These are phyloP conservation scores for Fraxinus pennsylvanica DNA, from an alignment of 257 asterid species.

Conservation along the genomic window DNA sequence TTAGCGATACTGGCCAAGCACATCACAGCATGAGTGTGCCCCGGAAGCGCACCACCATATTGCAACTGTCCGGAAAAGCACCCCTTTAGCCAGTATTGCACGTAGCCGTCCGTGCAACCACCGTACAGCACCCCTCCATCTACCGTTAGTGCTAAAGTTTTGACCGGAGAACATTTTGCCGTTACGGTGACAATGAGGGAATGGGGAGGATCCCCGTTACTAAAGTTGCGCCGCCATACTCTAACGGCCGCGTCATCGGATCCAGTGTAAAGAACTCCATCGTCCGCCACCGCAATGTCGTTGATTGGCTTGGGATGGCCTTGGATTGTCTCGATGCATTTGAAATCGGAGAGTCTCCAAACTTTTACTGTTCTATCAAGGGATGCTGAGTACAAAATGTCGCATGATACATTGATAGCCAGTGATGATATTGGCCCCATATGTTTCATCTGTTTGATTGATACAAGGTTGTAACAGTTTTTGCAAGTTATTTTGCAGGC, in stretches of 20 bases:
- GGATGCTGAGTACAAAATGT: conserved; percentile 76
- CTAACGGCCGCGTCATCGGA: conserved; percentile 81
- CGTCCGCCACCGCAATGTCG: conserved; percentile 71
- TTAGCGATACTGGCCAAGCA: conserved; percentile 54
- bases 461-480: background rate
- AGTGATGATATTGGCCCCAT: conserved; percentile 77
- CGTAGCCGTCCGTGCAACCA: conserved; percentile 88
- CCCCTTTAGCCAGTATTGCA: conserved; percentile 81
- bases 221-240: conserved; percentile 89
- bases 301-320: conserved; percentile 87
- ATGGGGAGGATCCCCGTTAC: conserved; percentile 71
- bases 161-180: conserved; percentile 77
- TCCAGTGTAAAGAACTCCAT: conserved; percentile 87
- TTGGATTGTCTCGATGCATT: conserved; percentile 88
- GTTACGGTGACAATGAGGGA: conserved; percentile 81
- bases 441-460: conserved; percentile 58
- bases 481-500: background rate
- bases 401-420: conserved; percentile 74
- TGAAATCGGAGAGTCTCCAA: conserved; percentile 86
- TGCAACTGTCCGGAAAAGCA: conserved; percentile 90
- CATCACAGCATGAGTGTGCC: conserved; percentile 91
- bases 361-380: conserved; percentile 78
- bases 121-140: conserved; percentile 77
- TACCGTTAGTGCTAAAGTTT: conserved; percentile 54
- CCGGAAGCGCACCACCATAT: conserved; percentile 81